A percentile compares a stretch with the other conserved stretches of the same genome.
Evolutionary conservation across 2,329 filamentous ascomycete genomes (phyloP).

Genomic region (Plectosphaerella cucumerina): DNA sequence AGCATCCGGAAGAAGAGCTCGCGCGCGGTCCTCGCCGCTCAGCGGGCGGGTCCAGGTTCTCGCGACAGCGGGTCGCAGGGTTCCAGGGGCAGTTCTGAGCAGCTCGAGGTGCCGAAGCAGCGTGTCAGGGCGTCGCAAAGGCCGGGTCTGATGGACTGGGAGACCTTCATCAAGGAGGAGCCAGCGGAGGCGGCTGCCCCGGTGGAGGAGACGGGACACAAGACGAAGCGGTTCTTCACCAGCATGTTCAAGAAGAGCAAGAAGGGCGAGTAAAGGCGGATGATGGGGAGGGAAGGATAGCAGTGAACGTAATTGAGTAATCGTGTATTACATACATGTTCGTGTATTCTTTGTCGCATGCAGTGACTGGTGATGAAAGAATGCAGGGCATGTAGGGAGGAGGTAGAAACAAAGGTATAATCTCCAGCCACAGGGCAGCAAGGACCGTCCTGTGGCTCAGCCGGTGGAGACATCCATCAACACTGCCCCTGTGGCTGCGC

Average conservation of each 20-base stretch:
- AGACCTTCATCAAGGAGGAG: neutral
- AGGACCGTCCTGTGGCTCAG: too few relatives aligned
- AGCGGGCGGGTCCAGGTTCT: neutral
- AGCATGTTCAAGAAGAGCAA: neutral
- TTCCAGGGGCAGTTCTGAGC: too few relatives aligned
- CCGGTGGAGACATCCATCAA: too few relatives aligned
- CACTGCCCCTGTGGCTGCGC: too few relatives aligned
- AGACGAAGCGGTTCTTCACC: neutral
- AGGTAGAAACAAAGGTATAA: too few relatives aligned
- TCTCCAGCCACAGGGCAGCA: too few relatives aligned
- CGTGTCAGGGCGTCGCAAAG: neutral
- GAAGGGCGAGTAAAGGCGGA: neutral
- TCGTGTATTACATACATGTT: too few relatives aligned
- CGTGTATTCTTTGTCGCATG: too few relatives aligned
- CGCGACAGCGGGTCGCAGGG: neutral
- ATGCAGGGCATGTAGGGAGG: too few relatives aligned
- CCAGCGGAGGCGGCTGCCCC: neutral
- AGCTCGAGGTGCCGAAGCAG: neutral
- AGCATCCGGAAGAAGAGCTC: neutral
- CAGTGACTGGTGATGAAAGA: too few relatives aligned
- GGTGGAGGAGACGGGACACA: neutral
- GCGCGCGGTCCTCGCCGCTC: neutral
- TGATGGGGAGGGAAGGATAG: too few relatives aligned
- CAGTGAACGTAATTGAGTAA: too few relatives aligned
- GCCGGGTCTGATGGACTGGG: neutral